Evolutionary conservation across 2,329 filamentous ascomycete species (phyloP), one percentile per base, ranked within the genome.

Genomic region (Arthrocladium fulminans): DNA sequence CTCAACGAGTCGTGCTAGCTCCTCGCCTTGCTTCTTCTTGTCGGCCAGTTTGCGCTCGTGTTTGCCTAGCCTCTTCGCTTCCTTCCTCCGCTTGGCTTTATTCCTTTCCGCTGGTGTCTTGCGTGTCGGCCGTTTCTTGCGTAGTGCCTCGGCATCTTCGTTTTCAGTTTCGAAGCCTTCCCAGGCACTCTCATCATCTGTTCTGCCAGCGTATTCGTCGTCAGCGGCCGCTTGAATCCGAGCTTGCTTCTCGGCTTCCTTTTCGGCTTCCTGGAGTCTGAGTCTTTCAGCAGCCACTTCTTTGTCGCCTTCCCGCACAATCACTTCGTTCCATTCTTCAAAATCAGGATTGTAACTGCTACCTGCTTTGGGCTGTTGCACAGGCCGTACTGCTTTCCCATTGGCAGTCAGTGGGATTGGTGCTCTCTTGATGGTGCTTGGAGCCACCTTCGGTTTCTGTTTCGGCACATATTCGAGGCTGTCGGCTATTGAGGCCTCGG

Each of bases 291-390:
- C 79, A 54, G 83, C 84, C 1, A 96, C 73, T 12, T 84, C 89
- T 67, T 86, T 87, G 48, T 82, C 76, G 39, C 87, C 85, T 66
- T 94, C 87, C 35, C 79, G 73, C 17, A 77, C 75, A 38, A 95
- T 71, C 13, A 90, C 78, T 7, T 79, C 75, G 59, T 89, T 83
- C 75, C 94, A 98, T 54, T 95, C 88, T 54, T 80, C 77, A 58
- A 94, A 94, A 4, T 79, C 72, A 0, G 92, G 92, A 64, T 98
- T 98, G 71, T 98, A 98, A 59, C 87, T 94, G 65, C 83, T 87
- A 51, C 87, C 88, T 13, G 83, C 87, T 5, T 81, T 76, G 1
- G 92, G 92, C 60, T 81, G 85, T 52, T 77, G 74, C 0, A 98
- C 84, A 2, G 88, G 82, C 1, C 87, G 85, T 7, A 94, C 73